phyloP scores from a whole-genome alignment of 345 rosid genomes.

The Citrus australasica region DNA sequence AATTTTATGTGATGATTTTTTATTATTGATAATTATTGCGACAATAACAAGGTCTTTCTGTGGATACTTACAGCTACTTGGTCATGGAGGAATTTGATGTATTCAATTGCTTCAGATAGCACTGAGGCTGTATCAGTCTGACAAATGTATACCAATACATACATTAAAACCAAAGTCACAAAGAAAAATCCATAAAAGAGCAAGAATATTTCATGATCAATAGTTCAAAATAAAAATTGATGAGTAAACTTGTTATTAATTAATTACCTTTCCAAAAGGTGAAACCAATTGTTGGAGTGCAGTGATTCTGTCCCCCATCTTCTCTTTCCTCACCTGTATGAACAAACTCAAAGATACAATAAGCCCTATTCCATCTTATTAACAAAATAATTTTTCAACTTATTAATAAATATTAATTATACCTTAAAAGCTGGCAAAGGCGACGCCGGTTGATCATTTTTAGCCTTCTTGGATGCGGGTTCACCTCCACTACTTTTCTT shows the following conservation, averaged over 20 bases:
- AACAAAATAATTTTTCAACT: background rate
- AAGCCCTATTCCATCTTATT: background rate
- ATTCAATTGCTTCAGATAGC: slow-evolving; percentile 95
- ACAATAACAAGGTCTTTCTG: slow-evolving; percentile 4
- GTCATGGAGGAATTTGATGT: slow-evolving; percentile 94
- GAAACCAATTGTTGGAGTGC: slow-evolving; percentile 99
- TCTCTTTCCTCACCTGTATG: slow-evolving; percentile 91
- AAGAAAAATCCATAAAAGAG: background rate
- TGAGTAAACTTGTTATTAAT: background rate
- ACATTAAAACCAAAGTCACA: background rate
- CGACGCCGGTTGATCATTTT: slow-evolving; percentile 64
- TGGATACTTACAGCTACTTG: slow-evolving; percentile 77
- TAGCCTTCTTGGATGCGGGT: slow-evolving; percentile 59
- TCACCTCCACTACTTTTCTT: slow-evolving; percentile 78
- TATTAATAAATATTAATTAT: background rate
- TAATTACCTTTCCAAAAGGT: slow-evolving; percentile 96
- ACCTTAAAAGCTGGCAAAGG: slow-evolving; percentile 96
- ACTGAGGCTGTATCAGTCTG: slow-evolving; percentile 99
- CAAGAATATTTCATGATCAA: slow-evolving; percentile 1
- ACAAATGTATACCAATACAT: slow-evolving; percentile 5
- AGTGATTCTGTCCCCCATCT: slow-evolving; percentile 99
- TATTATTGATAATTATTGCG: slow-evolving; percentile 10
- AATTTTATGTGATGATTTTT: background rate
- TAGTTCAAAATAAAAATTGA: slow-evolving; percentile 17
- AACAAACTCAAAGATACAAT: slow-evolving; percentile 2